phyloP scores from a whole-genome alignment of 2,329 filamentous ascomycete genomes.

The Penicillium sp. region DNA sequence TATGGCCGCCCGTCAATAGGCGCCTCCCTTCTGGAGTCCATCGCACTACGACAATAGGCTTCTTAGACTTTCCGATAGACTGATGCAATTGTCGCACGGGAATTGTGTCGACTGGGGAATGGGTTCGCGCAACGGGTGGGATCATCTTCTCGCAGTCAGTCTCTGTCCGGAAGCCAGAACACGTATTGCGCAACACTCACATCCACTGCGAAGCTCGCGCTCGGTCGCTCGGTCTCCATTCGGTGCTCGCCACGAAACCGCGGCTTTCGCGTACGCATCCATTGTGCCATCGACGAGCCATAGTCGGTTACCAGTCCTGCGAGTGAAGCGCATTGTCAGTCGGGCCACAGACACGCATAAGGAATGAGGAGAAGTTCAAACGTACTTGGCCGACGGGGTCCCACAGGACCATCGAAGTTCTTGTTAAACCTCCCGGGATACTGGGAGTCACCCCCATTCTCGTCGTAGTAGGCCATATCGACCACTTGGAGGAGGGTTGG shows the following conservation, averaged over 20 bases:
- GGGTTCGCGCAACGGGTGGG: slow-evolving; percentile 70
- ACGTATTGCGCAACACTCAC: slow-evolving; percentile 48
- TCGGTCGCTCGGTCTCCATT: slow-evolving; percentile 78
- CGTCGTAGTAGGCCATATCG: slow-evolving; percentile 40
- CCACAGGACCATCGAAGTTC: slow-evolving; percentile 33
- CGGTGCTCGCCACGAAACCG: slow-evolving; percentile 67
- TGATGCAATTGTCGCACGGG: slow-evolving; percentile 95
- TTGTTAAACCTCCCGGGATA: slow-evolving; percentile 30
- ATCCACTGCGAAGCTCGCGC: slow-evolving; percentile 83
- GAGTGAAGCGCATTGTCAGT: slow-evolving; percentile 14
- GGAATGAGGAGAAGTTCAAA: background rate
- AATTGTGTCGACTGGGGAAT: slow-evolving; percentile 76
- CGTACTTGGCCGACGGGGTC: slow-evolving; percentile 42
- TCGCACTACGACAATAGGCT: slow-evolving; percentile 91
- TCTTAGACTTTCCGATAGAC: slow-evolving; percentile 97
- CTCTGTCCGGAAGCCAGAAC: background rate
- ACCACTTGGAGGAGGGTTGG: background rate
- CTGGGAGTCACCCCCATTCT: slow-evolving; percentile 34
- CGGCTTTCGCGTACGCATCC: slow-evolving; percentile 77
- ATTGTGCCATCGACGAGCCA: slow-evolving; percentile 82
- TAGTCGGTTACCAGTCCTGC: slow-evolving; percentile 88
- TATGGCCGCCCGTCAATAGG: slow-evolving; percentile 87
- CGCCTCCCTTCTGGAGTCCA: slow-evolving; percentile 96
- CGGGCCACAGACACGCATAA: background rate
- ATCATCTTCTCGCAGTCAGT: slow-evolving; percentile 60